phyloP scores from a whole-genome alignment of 2,329 filamentous ascomycete species.

The Orbilia ellipsospora region DNA sequence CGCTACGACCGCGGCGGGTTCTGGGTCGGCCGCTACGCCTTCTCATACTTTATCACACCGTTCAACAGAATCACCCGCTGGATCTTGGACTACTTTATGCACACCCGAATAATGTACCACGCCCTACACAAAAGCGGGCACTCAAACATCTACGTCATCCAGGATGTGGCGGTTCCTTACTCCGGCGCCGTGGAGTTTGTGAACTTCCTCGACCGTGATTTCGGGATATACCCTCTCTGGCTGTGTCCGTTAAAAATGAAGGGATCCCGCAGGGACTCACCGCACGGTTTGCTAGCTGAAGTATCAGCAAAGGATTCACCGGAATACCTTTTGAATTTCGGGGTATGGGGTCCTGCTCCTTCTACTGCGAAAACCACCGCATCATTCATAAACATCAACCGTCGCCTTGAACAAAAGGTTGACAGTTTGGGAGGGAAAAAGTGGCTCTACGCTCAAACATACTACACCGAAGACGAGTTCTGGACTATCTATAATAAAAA shows the following conservation, averaged over 20 bases:
- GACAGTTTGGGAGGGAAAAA: conserved; percentile 73
- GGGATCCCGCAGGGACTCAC: conserved; percentile 63
- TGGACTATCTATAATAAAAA: conserved; percentile 72
- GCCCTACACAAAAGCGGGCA: conserved; percentile 73
- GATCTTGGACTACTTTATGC: conserved; percentile 72
- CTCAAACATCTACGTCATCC: conserved; percentile 63
- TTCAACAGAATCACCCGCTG: conserved; percentile 74
- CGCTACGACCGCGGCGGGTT: conserved; percentile 77
- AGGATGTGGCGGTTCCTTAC: conserved; percentile 54
- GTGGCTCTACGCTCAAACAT: conserved; percentile 76
- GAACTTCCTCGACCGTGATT: conserved; percentile 65
- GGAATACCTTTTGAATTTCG: conserved; percentile 70
- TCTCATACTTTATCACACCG: conserved; percentile 73
- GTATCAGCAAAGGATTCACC: conserved; percentile 56
- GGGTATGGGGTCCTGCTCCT: conserved; percentile 69
- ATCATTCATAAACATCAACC: conserved; percentile 69
- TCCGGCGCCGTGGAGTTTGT: conserved; percentile 36
- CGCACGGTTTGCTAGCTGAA: conserved; percentile 66
- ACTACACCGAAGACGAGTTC: conserved; percentile 75
- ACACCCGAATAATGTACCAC: conserved; percentile 74
- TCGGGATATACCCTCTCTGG: conserved; percentile 69
- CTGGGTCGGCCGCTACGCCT: conserved; percentile 74
- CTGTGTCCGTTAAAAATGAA: conserved; percentile 68
- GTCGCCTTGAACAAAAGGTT: conserved; percentile 71
- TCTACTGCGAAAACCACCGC: conserved; percentile 61